Percentiles rank a stretch among this genome's conserved stretches.
These are phyloP conservation scores for Trametes polyzona DNA, from an alignment of 1,284 basidiomycete genomes.

Conservation along the genomic window DNA sequence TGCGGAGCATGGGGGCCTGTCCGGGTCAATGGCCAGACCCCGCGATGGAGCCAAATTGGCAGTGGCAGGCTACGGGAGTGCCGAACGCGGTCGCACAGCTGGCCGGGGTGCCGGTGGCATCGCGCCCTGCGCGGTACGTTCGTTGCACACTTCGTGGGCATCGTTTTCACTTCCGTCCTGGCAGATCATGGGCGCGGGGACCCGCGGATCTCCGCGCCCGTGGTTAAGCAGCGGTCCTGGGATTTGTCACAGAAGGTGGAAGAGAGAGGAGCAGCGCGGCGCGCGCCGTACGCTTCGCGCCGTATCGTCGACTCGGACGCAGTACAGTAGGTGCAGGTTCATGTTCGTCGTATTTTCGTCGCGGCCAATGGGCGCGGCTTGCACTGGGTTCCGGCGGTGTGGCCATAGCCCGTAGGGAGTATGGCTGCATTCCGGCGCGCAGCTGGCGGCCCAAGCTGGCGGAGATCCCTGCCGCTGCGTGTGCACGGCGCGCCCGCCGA, in stretches of 20 bases:
- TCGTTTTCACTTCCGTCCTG: slow-evolving; percentile 1
- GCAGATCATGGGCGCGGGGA: background rate
- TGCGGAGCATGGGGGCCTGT: no score
- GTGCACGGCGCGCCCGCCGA: background rate
- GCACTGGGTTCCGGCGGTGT: background rate
- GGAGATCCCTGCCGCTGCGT: background rate
- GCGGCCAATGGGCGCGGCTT: background rate
- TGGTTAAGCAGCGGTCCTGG: background rate
- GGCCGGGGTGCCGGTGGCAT: background rate
- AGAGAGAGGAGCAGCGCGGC: no score
- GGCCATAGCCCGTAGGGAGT: background rate
- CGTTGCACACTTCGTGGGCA: background rate
- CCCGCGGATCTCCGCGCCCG: slow-evolving; percentile 13
- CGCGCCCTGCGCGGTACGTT: slow-evolving; percentile 3
- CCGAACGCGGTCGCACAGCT: background rate
- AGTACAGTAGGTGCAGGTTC: no score
- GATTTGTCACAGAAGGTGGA: slow-evolving; percentile 1
- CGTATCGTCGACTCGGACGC: slow-evolving; percentile 6
- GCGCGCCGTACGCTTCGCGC: background rate
- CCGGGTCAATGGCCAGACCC: background rate
- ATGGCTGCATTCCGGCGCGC: background rate
- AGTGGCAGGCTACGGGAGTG: background rate
- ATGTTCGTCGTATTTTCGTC: slow-evolving; percentile 8
- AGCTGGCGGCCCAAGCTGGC: background rate
- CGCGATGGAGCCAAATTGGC: background rate